phyloP scores from a whole-genome alignment of 2,329 filamentous ascomycete species.

The Elsinoe necatrix region DNA sequence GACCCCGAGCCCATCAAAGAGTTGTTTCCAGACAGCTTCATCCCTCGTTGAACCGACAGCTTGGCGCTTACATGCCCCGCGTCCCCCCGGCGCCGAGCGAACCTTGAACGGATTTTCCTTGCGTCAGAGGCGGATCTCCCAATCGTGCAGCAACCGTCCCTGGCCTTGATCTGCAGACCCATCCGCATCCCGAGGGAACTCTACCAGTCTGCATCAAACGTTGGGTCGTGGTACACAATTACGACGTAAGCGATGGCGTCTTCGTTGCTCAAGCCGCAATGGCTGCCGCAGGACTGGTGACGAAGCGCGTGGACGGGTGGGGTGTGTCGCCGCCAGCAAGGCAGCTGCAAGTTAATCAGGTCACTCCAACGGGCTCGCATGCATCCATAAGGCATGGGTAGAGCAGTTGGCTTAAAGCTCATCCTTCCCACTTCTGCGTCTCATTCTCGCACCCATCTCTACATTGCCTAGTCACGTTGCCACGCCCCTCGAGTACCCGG shows the following conservation, averaged over 20 bases:
- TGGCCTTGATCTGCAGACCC: constrained; percentile 5
- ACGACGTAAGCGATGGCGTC: constrained; percentile 8
- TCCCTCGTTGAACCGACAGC: constrained; percentile 7
- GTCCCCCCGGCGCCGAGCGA: neutral
- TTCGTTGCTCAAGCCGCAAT: neutral
- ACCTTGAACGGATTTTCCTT: neutral
- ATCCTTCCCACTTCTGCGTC: neutral
- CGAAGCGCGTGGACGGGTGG: neutral
- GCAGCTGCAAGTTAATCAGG: neutral
- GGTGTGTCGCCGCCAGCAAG: neutral
- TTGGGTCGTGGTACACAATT: neutral
- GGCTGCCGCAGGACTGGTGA: neutral
- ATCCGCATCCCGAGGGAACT: constrained; percentile 6
- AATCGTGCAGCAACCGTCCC: constrained; percentile 2
- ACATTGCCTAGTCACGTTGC: neutral
- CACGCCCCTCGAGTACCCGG: neutral
- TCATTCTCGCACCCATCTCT: neutral
- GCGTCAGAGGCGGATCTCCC: constrained; percentile 14
- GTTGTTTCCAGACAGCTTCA: constrained; percentile 12
- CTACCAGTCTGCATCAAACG: neutral
- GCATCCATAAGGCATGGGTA: neutral
- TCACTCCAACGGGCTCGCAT: neutral
- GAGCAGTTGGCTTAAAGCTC: neutral
- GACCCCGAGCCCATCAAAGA: constrained; percentile 15
- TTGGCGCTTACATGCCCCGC: constrained; percentile 2